Percentiles rank a stretch among this genome's conserved stretches.
Conservation (phyloP, 352 stramenopile genomes). For the Globisporangium lucens region DNA sequence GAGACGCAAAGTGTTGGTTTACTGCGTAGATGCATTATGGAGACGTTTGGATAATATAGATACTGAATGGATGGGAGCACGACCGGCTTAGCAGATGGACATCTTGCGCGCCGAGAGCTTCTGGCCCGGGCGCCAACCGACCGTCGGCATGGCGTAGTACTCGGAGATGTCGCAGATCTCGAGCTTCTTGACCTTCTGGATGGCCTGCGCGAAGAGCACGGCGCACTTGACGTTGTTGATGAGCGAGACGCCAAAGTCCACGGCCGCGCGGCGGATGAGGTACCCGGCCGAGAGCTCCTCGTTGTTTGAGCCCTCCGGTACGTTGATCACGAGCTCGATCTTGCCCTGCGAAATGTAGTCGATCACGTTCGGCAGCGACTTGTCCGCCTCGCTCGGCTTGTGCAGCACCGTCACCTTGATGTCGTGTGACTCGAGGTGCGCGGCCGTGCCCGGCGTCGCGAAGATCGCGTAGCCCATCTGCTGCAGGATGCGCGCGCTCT, state of each 20-base stretch:
- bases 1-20: no score
- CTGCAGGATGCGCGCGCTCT: constrained; percentile 95
- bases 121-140: constrained; percentile 75
- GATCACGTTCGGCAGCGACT: constrained; percentile 59
- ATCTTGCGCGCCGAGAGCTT: constrained; percentile 83
- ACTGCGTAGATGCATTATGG: no score
- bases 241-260: constrained; percentile 91
- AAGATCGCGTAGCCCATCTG: constrained; percentile 94
- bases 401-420: constrained; percentile 77
- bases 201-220: constrained; percentile 90
- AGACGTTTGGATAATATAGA: not conserved
- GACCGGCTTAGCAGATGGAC: constrained; percentile 67
- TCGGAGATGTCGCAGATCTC: constrained; percentile 92
- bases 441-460: constrained; percentile 92
- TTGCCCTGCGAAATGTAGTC: constrained; percentile 93
- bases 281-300: constrained; percentile 92
- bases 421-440: constrained; percentile 85
- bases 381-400: constrained; percentile 69
- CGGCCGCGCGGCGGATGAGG: constrained; percentile 89
- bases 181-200: constrained; percentile 92
- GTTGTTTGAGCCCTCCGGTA: constrained; percentile 86
- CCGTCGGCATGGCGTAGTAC: constrained; percentile 84
- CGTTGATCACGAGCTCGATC: constrained; percentile 94
- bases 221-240: constrained; percentile 91
- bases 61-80: not conserved